These are phyloP conservation scores for Lunularia cruciata DNA, from an alignment of 225 moss, liverwort and hornwort genomes.

Conservation along the genomic window DNA sequence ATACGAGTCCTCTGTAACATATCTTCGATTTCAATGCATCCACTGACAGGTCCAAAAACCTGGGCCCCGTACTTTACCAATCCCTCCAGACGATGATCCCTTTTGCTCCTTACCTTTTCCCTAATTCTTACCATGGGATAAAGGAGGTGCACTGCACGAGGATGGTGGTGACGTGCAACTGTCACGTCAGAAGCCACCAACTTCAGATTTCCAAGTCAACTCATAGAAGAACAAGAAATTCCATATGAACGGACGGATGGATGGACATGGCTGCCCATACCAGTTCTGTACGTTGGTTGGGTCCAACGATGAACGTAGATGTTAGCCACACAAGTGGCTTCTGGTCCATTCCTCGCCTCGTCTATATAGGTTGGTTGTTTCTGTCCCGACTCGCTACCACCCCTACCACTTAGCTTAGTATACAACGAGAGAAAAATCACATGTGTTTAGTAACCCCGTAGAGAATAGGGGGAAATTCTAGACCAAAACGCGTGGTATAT, in stretches of 20 bases:
- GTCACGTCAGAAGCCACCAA: not conserved
- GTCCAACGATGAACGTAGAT: too few relatives aligned
- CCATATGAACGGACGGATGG: too few relatives aligned
- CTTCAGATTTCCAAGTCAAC: not conserved
- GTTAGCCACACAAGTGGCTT: too few relatives aligned
- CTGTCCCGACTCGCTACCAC: too few relatives aligned
- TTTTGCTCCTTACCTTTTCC: not conserved
- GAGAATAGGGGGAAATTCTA: too few relatives aligned
- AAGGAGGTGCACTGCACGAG: constrained; percentile 1
- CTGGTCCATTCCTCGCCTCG: too few relatives aligned
- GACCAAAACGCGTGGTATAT: too few relatives aligned
- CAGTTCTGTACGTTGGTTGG: not conserved
- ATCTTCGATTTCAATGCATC: not conserved
- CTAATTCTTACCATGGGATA: not conserved
- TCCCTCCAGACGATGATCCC: not conserved
- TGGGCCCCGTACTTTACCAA: constrained; percentile 10
- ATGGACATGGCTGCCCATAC: not conserved
- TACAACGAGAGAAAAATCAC: too few relatives aligned
- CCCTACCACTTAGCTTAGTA: too few relatives aligned
- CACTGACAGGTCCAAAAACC: constrained; percentile 8
- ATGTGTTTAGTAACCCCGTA: too few relatives aligned
- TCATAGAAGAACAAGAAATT: not conserved
- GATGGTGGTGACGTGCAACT: not conserved
- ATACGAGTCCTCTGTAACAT: not conserved
- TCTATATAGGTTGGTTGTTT: too few relatives aligned